Evolutionary conservation across 75 land plant species (phyloP), one percentile per base, ranked within the genome.

Genomic region (Picea sitchensis): DNA sequence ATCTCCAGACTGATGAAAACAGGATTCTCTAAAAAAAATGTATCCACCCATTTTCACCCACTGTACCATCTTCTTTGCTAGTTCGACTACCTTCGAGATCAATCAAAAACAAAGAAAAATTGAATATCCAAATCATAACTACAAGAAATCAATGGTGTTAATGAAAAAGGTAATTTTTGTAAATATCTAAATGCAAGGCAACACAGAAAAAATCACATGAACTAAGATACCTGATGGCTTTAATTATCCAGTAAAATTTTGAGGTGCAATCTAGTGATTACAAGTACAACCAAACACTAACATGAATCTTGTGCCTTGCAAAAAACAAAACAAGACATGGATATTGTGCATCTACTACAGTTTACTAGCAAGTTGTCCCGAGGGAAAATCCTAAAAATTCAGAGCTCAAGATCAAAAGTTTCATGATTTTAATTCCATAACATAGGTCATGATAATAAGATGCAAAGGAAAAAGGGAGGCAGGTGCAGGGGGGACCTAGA

Each of bases 1-100:
- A 81, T 95, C 99, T 72, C 98, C 99, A 82, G 99, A 98, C 74
- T 95, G 99, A 78, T 95, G 96, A 76, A 95, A 98, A 80, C 99
- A 98, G 51, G 99, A 98, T 80, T 98, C 99, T 58, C 99, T 88
- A 79, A 98, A 95, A 84, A 98, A 98, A 41, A 98, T 84, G 76
- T 72, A 83, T 1, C 99, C 99, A 18, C 96, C 98, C 54, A 82
- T 84, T 81, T 92, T 98, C 36, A 95, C 78, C 99, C 99, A 95
- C 59, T 87, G 92, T 32, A 93, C 54, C 92, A 96, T 92, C 61
- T 83, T 86, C 75, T 63, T 76, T 26, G 90, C 94, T 79, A 98
- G 76, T 44, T 84, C 82, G 57, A 87, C 84, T 12, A 98, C 99
- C 99, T 96, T 30, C n/a, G 6, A 31, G 15, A 26, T 14, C 72